Percentiles rank a stretch among this genome's conserved stretches.
Evolutionary conservation across 345 rosid species (phyloP).

Genomic region (Eucalyptus decipiens): DNA sequence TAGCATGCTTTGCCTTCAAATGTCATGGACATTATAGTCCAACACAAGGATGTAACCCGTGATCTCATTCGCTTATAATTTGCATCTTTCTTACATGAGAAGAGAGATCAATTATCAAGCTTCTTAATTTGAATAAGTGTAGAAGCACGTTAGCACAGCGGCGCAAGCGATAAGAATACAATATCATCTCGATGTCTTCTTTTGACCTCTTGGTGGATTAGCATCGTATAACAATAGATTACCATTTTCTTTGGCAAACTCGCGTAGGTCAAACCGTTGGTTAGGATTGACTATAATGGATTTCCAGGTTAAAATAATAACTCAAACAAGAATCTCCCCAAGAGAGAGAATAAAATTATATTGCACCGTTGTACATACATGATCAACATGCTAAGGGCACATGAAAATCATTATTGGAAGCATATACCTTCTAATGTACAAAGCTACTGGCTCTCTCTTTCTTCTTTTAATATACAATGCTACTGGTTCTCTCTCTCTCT

Average conservation of each 20-base stretch:
- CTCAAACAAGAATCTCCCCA: background rate
- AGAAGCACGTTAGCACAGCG: background rate
- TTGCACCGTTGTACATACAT: background rate
- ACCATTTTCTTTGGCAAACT: background rate
- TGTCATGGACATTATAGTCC: background rate
- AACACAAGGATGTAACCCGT: background rate
- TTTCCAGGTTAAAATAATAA: background rate
- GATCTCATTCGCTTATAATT: background rate
- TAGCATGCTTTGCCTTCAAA: background rate
- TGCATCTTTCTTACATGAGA: background rate
- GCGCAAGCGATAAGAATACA: background rate
- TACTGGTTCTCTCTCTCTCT: background rate
- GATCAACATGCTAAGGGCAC: background rate
- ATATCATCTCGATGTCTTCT: background rate
- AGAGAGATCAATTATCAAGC: background rate
- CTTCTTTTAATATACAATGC: background rate
- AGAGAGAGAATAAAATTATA: background rate
- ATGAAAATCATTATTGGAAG: background rate
- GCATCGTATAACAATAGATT: background rate
- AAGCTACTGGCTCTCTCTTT: background rate
- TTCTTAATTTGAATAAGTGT: background rate
- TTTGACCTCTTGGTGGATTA: background rate
- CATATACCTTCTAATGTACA: background rate
- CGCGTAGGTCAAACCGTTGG: background rate
- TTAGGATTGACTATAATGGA: background rate